These are phyloP conservation scores for Papiliotrema flavescens DNA, from an alignment of 1,284 basidiomycete genomes.

Conservation along the genomic window DNA sequence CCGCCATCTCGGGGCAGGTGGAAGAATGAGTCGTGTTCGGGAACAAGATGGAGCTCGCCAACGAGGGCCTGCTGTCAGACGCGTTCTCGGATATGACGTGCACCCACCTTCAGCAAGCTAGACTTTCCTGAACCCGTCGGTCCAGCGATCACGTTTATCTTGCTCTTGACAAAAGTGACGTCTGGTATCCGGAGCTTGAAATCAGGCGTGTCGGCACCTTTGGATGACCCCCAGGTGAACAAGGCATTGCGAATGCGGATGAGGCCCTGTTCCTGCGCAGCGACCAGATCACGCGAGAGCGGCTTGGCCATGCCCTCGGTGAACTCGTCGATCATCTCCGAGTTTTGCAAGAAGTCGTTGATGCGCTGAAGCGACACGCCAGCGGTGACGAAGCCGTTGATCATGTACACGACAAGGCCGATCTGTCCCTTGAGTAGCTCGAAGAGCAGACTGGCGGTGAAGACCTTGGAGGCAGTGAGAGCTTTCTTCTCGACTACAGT, in stretches of 20 bases:
- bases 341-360: slow-evolving; percentile 52
- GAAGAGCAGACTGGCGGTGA: slow-evolving; percentile 48
- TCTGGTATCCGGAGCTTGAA: slow-evolving; percentile 57
- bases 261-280: slow-evolving; percentile 35
- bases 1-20: slow-evolving; percentile 64
- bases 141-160: slow-evolving; percentile 62
- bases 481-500: slow-evolving; percentile 52
- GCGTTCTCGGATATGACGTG: too few relatives aligned
- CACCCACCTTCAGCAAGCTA: slow-evolving; percentile 39
- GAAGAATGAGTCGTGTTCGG: slow-evolving; percentile 59
- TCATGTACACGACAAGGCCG: slow-evolving; percentile 38
- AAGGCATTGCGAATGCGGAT: slow-evolving; percentile 40
- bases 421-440: slow-evolving; percentile 44
- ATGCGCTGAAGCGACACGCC: slow-evolving; percentile 55
- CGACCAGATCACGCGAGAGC: slow-evolving; percentile 26
- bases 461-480: slow-evolving; percentile 50
- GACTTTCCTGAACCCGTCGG: slow-evolving; percentile 53
- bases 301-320: slow-evolving; percentile 28
- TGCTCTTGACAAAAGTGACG: slow-evolving; percentile 57
- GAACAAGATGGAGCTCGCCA: slow-evolving; percentile 51
- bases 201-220: slow-evolving; percentile 29
- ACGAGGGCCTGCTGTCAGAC: slow-evolving; percentile 52
- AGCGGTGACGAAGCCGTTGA: slow-evolving; percentile 40
- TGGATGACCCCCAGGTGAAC: slow-evolving; percentile 40
- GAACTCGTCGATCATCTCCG: slow-evolving; percentile 57